Percentiles rank a stretch among this genome's conserved stretches.
Evolutionary conservation across 805 yeast species (phyloP).

Genomic region (Kodamaea kaohsiungensis): DNA sequence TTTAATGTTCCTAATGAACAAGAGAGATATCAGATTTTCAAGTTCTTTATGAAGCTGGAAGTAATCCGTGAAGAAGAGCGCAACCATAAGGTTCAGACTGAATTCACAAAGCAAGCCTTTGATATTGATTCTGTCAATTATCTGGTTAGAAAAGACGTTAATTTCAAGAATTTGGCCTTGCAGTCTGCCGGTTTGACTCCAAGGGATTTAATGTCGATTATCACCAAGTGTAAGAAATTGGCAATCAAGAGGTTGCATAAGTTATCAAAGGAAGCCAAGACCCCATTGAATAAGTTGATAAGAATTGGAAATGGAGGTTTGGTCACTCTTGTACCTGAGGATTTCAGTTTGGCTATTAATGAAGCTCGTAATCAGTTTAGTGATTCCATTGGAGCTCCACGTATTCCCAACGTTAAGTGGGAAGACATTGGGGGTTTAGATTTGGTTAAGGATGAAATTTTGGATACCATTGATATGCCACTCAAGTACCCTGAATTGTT

Average conservation of each 20-base stretch:
- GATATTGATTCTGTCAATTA: conserved; percentile 21
- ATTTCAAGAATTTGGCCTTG: conserved; percentile 58
- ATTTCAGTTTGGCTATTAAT: conserved; percentile 69
- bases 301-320: conserved; percentile 57
- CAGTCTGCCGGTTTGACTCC: conserved; percentile 95
- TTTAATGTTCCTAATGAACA: conserved; percentile 75
- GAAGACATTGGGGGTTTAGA: conserved; percentile 97
- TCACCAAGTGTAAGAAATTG: conserved; percentile 59
- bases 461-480: conserved; percentile 96
- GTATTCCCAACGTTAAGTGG: conserved; percentile 94
- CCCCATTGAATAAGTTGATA: conserved; percentile 29
- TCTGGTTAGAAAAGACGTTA: conserved; percentile 39
- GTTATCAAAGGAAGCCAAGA: conserved; percentile 22
- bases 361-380: conserved; percentile 86
- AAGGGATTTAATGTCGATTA: conserved; percentile 71
- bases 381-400: conserved; percentile 95
- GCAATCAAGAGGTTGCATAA: conserved; percentile 53
- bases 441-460: conserved; percentile 83
- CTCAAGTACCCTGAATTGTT: conserved; percentile 89
- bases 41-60: conserved; percentile 41
- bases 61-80: conserved; percentile 19
- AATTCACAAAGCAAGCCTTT: conserved; percentile 14
- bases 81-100: conserved; percentile 2
- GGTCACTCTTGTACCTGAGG: conserved; percentile 54
- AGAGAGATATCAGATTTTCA: conserved; percentile 69